Conservation (phyloP, 2,329 filamentous ascomycete species). For the Aspergillus persii region DNA sequence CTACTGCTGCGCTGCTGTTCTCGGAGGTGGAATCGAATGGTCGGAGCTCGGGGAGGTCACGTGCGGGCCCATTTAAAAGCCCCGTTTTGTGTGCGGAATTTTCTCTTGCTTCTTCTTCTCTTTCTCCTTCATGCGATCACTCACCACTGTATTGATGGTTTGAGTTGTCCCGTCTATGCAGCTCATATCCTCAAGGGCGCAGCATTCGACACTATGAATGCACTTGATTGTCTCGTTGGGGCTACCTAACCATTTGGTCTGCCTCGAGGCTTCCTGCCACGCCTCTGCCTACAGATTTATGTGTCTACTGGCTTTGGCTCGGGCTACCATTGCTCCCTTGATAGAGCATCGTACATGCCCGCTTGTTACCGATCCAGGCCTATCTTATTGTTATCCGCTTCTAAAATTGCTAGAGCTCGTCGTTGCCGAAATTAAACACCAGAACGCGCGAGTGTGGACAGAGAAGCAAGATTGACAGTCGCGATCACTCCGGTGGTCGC, state of each 20-base stretch:
- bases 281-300: neutral
- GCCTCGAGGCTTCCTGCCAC: too few relatives aligned
- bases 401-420: conserved; percentile 57
- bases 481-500: conserved; percentile 25
- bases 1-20: neutral
- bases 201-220: neutral
- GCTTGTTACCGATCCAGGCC: neutral
- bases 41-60: conserved; percentile 14
- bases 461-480: conserved; percentile 54
- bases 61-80: conserved; percentile 17
- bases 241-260: neutral
- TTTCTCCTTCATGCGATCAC: neutral
- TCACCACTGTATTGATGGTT: neutral
- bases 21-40: conserved; percentile 5
- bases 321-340: too few relatives aligned
- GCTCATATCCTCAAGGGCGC: neutral
- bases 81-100: conserved; percentile 1
- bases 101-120: conserved; percentile 6
- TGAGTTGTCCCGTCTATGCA: neutral
- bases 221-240: neutral
- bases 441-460: conserved; percentile 58
- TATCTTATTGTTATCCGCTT: conserved; percentile 32
- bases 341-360: neutral
- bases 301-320: neutral
- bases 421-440: conserved; percentile 47